A percentile compares a stretch with the other conserved stretches of the same genome.
phyloP scores from a whole-genome alignment of 208 protist species.

The Trypanosoma platydactyli region DNA sequence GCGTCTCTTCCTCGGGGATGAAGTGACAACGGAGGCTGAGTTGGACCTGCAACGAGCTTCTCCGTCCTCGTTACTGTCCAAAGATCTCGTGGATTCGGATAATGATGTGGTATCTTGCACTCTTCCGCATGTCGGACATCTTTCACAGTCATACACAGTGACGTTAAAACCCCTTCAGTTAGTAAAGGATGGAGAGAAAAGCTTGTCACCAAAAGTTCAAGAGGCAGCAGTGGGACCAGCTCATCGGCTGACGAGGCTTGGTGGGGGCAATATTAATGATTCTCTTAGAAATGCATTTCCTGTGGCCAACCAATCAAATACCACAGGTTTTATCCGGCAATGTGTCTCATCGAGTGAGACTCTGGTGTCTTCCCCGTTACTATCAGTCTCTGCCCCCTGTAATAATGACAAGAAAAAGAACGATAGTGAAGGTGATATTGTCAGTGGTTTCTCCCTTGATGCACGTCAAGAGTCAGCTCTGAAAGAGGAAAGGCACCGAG shows the following conservation, averaged over 20 bases:
- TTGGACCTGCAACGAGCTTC: constrained; percentile 1
- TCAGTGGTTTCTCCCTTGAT: too few relatives aligned
- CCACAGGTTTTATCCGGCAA: too few relatives aligned
- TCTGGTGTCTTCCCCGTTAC: too few relatives aligned
- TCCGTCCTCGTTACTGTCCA: background rate
- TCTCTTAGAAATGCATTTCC: too few relatives aligned
- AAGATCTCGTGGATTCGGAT: background rate
- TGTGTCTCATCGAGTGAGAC: too few relatives aligned
- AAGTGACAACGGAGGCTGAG: constrained; percentile 1
- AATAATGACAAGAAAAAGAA: background rate
- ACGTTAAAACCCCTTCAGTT: background rate
- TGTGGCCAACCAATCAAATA: too few relatives aligned
- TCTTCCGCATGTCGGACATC: background rate
- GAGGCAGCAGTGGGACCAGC: background rate
- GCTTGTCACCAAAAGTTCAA: background rate
- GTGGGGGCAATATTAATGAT: too few relatives aligned
- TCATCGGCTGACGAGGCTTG: too few relatives aligned
- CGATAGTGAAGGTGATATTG: background rate
- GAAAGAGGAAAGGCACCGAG: constrained; percentile 1
- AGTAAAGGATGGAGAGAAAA: background rate
- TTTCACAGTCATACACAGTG: background rate
- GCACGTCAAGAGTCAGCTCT: background rate
- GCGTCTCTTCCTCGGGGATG: constrained; percentile 7
- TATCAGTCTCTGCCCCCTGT: too few relatives aligned
- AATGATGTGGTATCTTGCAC: constrained; percentile 6